Percentiles rank a stretch among this genome's conserved stretches.
phyloP scores from a whole-genome alignment of 257 asterid species.

The Nyctanthes arbortristis region DNA sequence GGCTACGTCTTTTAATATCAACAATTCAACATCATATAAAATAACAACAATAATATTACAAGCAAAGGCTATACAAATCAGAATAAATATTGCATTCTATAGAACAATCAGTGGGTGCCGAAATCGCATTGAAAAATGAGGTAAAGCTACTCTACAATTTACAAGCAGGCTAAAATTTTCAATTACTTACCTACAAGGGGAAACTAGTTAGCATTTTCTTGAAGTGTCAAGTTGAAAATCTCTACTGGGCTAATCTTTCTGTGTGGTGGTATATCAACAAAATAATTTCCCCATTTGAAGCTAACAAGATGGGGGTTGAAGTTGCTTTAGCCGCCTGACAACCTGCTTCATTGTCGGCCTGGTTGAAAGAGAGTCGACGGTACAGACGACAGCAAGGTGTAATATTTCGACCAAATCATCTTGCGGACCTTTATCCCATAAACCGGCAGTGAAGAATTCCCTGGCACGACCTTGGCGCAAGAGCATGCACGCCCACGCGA shows the following conservation, averaged over 20 bases:
- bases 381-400: slow-evolving; percentile 79
- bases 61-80: slow-evolving; percentile 28
- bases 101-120: slow-evolving; percentile 44
- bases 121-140: slow-evolving; percentile 45
- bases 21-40: too few species aligned
- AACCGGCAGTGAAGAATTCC: slow-evolving; percentile 79
- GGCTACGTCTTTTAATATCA: too few species aligned
- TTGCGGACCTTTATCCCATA: slow-evolving; percentile 88
- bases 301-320: slow-evolving; percentile 81
- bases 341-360: slow-evolving; percentile 95
- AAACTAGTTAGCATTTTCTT: slow-evolving; percentile 22
- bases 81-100: slow-evolving; percentile 62
- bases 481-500: slow-evolving; percentile 91
- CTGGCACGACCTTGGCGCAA: slow-evolving; percentile 74
- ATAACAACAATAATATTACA: too few species aligned
- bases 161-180: slow-evolving; percentile 49
- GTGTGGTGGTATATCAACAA: slow-evolving; percentile 28
- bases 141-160: slow-evolving; percentile 66
- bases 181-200: slow-evolving; percentile 26
- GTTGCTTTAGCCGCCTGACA: slow-evolving; percentile 79
- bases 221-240: slow-evolving; percentile 28
- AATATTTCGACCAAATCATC: slow-evolving; percentile 84
- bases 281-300: slow-evolving; percentile 1
- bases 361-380: slow-evolving; percentile 71
- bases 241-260: slow-evolving; percentile 32